Percentiles rank a stretch among this genome's conserved stretches.
Evolutionary conservation across 139 green algal genomes (phyloP).

Genomic region (Penium margaritaceum): DNA sequence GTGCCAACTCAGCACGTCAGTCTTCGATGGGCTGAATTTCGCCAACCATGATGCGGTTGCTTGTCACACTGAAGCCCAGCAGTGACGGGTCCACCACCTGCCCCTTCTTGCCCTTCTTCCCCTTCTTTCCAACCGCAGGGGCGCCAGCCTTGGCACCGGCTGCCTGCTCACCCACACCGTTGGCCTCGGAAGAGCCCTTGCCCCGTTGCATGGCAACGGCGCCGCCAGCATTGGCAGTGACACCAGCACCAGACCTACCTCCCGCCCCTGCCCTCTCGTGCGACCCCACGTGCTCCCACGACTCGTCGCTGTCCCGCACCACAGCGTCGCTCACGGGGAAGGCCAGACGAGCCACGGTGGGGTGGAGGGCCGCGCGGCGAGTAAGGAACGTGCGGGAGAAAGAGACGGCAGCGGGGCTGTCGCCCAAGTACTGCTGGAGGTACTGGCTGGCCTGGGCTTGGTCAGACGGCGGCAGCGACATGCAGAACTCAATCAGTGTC

Average conservation of each 20-base stretch:
- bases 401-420: not conserved
- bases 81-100: slow-evolving; percentile 43
- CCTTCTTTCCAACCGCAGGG: not conserved
- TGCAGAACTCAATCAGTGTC: slow-evolving; percentile 42
- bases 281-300: no score
- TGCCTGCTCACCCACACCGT: not conserved
- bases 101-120: slow-evolving; percentile 45
- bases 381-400: slow-evolving; percentile 32
- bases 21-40: slow-evolving; percentile 43
- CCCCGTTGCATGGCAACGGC: not conserved
- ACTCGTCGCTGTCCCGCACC: slow-evolving; percentile 4
- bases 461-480: no score
- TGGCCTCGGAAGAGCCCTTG: not conserved
- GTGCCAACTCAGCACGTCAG: no score
- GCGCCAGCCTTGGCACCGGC: not conserved
- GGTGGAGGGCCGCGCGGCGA: not conserved
- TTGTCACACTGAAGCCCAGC: slow-evolving; percentile 40
- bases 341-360: not conserved
- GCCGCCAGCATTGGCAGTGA: not conserved
- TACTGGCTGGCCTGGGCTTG: slow-evolving; percentile 34
- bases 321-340: slow-evolving; percentile 40
- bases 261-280: not conserved
- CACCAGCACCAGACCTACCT: not conserved
- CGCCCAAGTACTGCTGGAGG: slow-evolving; percentile 32
- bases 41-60: slow-evolving; percentile 44